phyloP scores from a whole-genome alignment of 192 early-diverging fungal genomes.

The Dissophora ornata region DNA sequence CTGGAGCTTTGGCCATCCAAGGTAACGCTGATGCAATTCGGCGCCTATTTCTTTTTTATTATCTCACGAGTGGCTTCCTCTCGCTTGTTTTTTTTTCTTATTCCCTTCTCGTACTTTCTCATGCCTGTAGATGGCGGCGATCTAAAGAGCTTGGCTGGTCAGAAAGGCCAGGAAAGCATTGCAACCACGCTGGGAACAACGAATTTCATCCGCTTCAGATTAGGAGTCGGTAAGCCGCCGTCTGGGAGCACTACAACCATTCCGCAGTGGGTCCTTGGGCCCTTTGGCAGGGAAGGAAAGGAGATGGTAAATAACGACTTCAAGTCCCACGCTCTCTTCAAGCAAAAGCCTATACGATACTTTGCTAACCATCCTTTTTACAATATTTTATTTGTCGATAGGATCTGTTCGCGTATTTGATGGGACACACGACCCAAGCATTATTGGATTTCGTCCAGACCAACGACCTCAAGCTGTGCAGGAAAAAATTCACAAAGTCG shows the following conservation, averaged over 20 bases:
- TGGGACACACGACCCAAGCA: constrained; percentile 64
- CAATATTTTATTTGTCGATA: constrained; percentile 8
- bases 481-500: constrained; percentile 65
- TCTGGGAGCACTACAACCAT: constrained; percentile 49
- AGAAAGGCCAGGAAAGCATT: constrained; percentile 67
- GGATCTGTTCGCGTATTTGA: constrained; percentile 65
- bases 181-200: constrained; percentile 55
- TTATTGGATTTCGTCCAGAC: constrained; percentile 64
- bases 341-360: too few species aligned
- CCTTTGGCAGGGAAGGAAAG: constrained; percentile 59
- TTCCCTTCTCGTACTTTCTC: too few species aligned
- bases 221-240: constrained; percentile 66
- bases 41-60: neutral
- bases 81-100: neutral
- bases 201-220: constrained; percentile 64
- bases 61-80: too few species aligned
- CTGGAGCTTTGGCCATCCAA: constrained; percentile 67
- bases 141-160: constrained; percentile 60
- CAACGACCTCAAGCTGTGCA: constrained; percentile 63
- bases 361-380: too few species aligned
- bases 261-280: constrained; percentile 60
- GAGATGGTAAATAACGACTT: constrained; percentile 69
- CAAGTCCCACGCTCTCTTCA: too few species aligned
- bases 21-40: too few species aligned
- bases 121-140: constrained; percentile 52